Conservation (phyloP, 140 eudicot genomes). For the Flaveria floridana region DNA sequence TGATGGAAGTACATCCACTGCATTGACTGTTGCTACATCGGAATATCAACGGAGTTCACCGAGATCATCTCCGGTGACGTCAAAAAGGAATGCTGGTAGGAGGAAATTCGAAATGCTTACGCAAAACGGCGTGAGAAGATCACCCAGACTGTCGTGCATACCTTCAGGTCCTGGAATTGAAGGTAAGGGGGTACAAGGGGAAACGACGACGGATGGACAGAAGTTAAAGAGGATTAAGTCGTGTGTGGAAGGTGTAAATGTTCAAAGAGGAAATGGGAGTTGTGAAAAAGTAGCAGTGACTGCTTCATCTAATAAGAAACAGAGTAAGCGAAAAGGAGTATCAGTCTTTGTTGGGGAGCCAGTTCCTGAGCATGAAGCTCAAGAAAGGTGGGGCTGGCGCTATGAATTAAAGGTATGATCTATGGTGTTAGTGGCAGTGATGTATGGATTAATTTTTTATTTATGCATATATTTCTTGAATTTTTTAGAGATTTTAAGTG, state of each 20-base stretch:
- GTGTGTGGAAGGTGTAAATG: not conserved
- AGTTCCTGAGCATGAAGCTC: conserved; percentile 69
- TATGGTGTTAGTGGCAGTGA: conserved; percentile 7
- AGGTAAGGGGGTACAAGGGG: not conserved
- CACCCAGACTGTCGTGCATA: conserved; percentile 14
- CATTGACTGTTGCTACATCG: not conserved
- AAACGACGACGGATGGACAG: not conserved
- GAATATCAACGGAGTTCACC: conserved; percentile 27
- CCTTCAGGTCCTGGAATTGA: conserved; percentile 7
- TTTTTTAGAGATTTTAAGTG: conserved; percentile 5
- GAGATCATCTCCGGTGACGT: conserved; percentile 20
- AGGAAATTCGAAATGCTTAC: conserved; percentile 9
- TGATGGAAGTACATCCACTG: conserved; percentile 14
- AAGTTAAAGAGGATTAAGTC: conserved; percentile 10
- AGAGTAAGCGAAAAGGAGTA: conserved; percentile 25
- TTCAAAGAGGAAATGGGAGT: not conserved
- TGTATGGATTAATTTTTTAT: not conserved
- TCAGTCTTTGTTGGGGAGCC: conserved; percentile 64
- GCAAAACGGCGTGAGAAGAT: conserved; percentile 12
- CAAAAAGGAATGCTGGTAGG: not conserved
- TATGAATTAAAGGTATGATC: conserved; percentile 71
- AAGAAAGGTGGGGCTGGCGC: conserved; percentile 74
- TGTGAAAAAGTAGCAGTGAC: not conserved
- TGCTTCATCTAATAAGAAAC: conserved; percentile 24
- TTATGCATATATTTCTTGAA: conserved; percentile 9